These are phyloP conservation scores for Botrytis fragariae DNA, from an alignment of 2,329 filamentous ascomycete species.

Conservation along the genomic window DNA sequence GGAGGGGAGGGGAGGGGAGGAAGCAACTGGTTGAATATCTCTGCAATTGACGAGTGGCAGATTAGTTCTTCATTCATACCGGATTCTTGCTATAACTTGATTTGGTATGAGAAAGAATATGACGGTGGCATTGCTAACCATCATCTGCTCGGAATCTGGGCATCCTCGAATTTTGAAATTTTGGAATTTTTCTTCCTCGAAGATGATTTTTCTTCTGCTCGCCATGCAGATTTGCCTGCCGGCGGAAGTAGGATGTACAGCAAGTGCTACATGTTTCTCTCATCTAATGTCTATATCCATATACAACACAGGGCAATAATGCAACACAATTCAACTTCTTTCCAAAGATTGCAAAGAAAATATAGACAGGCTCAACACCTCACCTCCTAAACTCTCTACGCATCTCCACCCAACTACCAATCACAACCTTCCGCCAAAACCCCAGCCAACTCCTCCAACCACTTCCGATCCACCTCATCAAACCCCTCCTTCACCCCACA, in stretches of 20 bases:
- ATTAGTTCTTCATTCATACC: no score
- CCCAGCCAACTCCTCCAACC: constrained; percentile 63
- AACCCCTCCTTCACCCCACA: constrained; percentile 67
- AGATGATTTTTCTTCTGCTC: not conserved
- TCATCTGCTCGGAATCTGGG: not conserved
- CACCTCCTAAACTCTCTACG: not conserved
- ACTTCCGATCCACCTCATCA: constrained; percentile 62
- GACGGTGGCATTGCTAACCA: no score
- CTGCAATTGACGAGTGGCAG: no score
- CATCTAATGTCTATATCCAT: not conserved
- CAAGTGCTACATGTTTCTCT: not conserved
- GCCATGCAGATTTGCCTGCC: not conserved
- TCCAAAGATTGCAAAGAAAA: not conserved
- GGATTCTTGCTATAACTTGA: no score
- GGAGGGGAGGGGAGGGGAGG: not conserved
- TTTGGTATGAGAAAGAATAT: no score
- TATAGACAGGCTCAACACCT: not conserved
- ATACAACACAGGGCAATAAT: not conserved
- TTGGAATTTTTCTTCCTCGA: no score
- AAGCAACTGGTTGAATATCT: not conserved
- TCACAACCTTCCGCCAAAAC: constrained; percentile 61
- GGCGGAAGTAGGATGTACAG: not conserved
- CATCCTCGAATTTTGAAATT: not conserved
- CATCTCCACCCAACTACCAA: constrained; percentile 48
- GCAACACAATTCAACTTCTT: not conserved